A percentile compares a stretch with the other conserved stretches of the same genome.
Conservation (phyloP, 306 rosid genomes). For the Clitoria ternatea region DNA sequence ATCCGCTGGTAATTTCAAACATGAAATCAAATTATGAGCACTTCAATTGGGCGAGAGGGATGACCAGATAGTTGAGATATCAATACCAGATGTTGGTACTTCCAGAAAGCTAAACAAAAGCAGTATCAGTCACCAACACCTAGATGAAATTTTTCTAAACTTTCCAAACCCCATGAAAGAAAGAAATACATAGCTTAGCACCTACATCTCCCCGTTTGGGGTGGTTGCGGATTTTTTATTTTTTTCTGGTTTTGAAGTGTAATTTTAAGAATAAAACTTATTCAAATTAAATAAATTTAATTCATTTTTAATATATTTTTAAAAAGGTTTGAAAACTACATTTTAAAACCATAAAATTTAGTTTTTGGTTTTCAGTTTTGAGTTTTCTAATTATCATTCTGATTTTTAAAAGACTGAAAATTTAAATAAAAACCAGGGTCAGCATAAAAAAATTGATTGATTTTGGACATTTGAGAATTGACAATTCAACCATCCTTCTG, state of each 20-base stretch:
- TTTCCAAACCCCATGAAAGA: not conserved
- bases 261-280: no score
- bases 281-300: no score
- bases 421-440: not conserved
- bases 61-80: not conserved
- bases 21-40: not conserved
- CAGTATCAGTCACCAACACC: not conserved
- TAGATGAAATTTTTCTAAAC: not conserved
- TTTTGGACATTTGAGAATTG: not conserved
- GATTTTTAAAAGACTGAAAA: no score
- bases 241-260: no score
- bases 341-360: no score
- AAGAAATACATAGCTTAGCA: not conserved
- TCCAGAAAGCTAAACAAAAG: not conserved
- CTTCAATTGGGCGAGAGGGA: not conserved
- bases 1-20: not conserved
- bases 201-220: no score
- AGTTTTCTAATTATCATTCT: no score
- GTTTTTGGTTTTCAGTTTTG: no score
- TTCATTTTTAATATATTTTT: no score
- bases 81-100: constrained; percentile 4
- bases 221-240: no score
- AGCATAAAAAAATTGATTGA: not conserved
- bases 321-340: no score
- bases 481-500: not conserved